Conservation (phyloP, 495 filamentous ascomycete species). For the Cudoniella acicularis region DNA sequence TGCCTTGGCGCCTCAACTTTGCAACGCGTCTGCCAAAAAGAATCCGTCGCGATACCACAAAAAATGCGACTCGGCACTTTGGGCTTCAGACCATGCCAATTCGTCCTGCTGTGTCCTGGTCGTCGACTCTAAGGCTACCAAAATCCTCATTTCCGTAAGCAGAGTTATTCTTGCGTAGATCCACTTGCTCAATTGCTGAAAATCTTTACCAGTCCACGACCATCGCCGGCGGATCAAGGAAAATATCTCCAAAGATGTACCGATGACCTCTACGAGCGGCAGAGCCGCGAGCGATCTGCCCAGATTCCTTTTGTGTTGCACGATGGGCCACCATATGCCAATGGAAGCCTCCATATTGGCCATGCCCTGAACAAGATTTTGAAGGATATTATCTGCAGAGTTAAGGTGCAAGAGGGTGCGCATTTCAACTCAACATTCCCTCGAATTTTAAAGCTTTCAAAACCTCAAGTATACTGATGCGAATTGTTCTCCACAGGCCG, state of each 20-base stretch:
- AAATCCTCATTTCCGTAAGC: conserved; percentile 53
- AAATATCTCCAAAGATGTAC: conserved; percentile 75
- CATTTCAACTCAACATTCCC: not conserved
- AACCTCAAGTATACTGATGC: too few relatives aligned
- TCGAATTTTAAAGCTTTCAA: not conserved
- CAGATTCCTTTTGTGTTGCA: conserved; percentile 73
- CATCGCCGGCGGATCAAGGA: conserved; percentile 44
- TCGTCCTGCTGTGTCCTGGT: conserved; percentile 50
- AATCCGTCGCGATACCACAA: conserved; percentile 5
- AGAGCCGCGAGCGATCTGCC: conserved; percentile 56
- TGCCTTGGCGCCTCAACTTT: too few relatives aligned
- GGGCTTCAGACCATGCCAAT: conserved; percentile 42
- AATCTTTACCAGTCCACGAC: conserved; percentile 34
- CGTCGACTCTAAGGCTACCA: conserved; percentile 57
- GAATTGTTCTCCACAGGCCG: conserved; percentile 9
- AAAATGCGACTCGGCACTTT: not conserved
- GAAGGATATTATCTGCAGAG: conserved; percentile 87
- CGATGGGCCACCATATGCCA: conserved; percentile 97
- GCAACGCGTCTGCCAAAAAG: too few relatives aligned
- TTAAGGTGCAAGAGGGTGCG: conserved; percentile 67
- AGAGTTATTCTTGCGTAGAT: not conserved
- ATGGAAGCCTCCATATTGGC: conserved; percentile 91
- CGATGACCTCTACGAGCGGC: conserved; percentile 88
- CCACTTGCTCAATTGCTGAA: conserved; percentile 2
- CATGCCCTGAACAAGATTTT: conserved; percentile 97